A percentile compares a stretch with the other conserved stretches of the same genome.
These are phyloP conservation scores for Aspergillus cavernicola DNA, from an alignment of 495 filamentous ascomycete species.

Conservation along the genomic window DNA sequence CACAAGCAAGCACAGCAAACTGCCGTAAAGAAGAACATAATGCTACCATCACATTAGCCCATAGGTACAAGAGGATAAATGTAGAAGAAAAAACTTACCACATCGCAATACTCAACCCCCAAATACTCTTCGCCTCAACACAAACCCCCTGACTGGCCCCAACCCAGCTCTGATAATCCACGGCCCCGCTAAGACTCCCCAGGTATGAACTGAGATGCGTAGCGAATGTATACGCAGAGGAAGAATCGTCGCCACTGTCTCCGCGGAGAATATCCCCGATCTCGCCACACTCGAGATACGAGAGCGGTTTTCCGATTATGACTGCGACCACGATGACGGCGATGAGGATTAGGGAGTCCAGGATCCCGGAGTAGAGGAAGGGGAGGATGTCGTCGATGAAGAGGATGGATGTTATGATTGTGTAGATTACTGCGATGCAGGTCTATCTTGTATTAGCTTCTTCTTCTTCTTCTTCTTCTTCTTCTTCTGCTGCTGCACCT, in stretches of 20 bases:
- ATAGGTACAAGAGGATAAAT: neutral
- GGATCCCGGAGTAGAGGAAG: conserved; percentile 58
- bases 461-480: neutral
- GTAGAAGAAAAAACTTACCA: conserved; percentile 47
- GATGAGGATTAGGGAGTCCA: conserved; percentile 65
- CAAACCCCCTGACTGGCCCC: conserved; percentile 67
- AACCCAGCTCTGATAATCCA: conserved; percentile 59
- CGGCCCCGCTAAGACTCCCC: conserved; percentile 33
- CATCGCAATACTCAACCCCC: conserved; percentile 81
- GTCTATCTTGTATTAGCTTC: conserved; percentile 44
- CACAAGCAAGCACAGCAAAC: conserved; percentile 57
- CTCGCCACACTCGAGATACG: conserved; percentile 67
- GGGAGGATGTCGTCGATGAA: conserved; percentile 74
- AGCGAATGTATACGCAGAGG: conserved; percentile 43
- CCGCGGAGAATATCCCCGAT: conserved; percentile 38
- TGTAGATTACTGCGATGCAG: conserved; percentile 73
- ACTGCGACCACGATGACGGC: conserved; percentile 68
- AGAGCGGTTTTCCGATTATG: conserved; percentile 75
- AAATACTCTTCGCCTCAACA: conserved; percentile 81
- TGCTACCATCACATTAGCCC: conserved; percentile 37
- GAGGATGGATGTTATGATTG: conserved; percentile 68
- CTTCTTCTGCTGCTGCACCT: neutral
- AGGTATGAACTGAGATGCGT: conserved; percentile 40
- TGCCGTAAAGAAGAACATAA: conserved; percentile 66
- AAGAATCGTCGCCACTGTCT: conserved; percentile 12